phyloP scores from a whole-genome alignment of 2,329 filamentous ascomycete genomes.

The Aspergillus caelatus region DNA sequence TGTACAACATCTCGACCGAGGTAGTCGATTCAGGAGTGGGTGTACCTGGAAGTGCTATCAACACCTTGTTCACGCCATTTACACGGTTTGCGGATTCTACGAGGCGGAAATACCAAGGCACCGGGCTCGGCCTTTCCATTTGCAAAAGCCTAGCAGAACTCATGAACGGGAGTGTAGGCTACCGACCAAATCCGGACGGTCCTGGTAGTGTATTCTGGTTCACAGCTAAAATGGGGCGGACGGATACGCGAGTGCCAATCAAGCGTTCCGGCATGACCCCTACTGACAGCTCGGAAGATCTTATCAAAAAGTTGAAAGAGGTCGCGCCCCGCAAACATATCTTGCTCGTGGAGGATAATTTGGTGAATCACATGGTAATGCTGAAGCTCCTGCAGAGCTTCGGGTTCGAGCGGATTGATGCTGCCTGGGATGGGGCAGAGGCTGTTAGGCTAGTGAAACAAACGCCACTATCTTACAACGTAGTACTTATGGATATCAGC shows the following conservation, averaged over 20 bases:
- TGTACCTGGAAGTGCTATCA: constrained; percentile 48
- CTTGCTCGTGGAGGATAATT: constrained; percentile 47
- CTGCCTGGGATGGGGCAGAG: constrained; percentile 49
- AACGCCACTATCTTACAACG: constrained; percentile 46
- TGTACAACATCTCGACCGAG: constrained; percentile 54
- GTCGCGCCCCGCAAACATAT: constrained; percentile 46
- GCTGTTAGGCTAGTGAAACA: constrained; percentile 47
- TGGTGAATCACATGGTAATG: constrained; percentile 47
- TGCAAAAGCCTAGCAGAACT: constrained; percentile 60
- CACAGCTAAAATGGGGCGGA: constrained; percentile 46
- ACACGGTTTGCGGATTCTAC: constrained; percentile 58
- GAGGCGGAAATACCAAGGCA: constrained; percentile 59
- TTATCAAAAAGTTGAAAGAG: constrained; percentile 35
- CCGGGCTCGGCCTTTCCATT: constrained; percentile 60
- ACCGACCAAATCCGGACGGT: constrained; percentile 47
- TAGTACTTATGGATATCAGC: constrained; percentile 52
- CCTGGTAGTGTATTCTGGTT: constrained; percentile 59
- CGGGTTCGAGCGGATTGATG: constrained; percentile 46
- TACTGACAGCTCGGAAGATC: constrained; percentile 15
- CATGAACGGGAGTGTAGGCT: constrained; percentile 59
- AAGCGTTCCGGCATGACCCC: constrained; percentile 27
- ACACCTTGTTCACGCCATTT: constrained; percentile 59
- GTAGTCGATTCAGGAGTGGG: constrained; percentile 61
- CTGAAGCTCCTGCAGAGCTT: constrained; percentile 41
- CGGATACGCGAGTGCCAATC: constrained; percentile 33